Evolutionary conservation across 768 basidiomycete species (phyloP).

Genomic region (Podaxis rugospora): DNA sequence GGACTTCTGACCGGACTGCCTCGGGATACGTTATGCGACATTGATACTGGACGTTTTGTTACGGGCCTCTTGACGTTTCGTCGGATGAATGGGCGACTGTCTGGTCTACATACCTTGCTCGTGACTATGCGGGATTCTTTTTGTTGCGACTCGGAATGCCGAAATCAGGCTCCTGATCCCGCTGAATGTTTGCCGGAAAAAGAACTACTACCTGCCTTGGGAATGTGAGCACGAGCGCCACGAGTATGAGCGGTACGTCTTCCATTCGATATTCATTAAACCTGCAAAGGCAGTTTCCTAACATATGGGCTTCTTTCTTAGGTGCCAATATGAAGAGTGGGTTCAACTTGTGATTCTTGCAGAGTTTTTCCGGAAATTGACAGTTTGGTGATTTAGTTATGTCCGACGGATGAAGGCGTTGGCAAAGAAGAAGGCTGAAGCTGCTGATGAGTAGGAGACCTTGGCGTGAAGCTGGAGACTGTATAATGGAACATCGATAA

Average conservation of each 20-base stretch:
- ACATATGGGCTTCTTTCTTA: constrained; percentile 23
- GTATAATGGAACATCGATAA: background rate
- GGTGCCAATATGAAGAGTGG: constrained; percentile 95
- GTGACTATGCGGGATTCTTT: background rate
- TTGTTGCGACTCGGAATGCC: background rate
- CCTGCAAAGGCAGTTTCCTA: background rate
- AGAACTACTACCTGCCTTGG: constrained; percentile 83
- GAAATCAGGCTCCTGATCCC: constrained; percentile 74
- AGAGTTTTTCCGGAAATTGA: constrained; percentile 8
- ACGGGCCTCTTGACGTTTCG: background rate
- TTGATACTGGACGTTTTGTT: background rate
- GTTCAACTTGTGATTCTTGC: constrained; percentile 24
- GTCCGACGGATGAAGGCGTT: constrained; percentile 85
- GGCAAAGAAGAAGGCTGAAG: constrained; percentile 58
- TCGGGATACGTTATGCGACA: background rate
- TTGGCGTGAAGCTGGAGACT: constrained; percentile 24
- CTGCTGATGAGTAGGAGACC: constrained; percentile 33
- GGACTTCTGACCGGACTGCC: background rate
- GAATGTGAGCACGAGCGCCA: constrained; percentile 89
- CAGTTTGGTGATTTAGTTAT: constrained; percentile 45
- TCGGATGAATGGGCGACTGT: background rate
- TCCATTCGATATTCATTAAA: background rate
- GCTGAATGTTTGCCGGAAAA: constrained; percentile 79
- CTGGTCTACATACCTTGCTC: background rate
- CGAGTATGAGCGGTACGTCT: constrained; percentile 75